phyloP scores from a whole-genome alignment of 2,329 filamentous ascomycete genomes.

The Lasiodiplodia sp. region DNA sequence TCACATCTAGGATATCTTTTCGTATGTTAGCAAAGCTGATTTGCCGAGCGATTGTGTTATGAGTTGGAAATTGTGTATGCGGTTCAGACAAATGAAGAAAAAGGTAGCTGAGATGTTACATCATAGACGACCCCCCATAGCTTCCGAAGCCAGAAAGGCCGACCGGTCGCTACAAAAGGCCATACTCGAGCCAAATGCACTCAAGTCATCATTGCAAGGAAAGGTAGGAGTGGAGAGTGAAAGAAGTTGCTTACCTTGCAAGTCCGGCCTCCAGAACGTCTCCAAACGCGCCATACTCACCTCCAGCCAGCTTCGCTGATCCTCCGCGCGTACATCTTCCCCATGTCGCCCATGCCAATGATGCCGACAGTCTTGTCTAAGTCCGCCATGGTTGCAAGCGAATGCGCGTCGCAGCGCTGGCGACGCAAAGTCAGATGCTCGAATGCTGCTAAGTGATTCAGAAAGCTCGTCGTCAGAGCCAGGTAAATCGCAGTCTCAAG shows the following conservation, averaged over 20 bases:
- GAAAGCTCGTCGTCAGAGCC: conserved; percentile 20
- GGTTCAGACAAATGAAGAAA: conserved; percentile 81
- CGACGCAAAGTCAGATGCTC: not conserved
- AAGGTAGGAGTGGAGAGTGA: conserved; percentile 28
- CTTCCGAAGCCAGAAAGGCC: conserved; percentile 76
- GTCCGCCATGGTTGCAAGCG: conserved; percentile 31
- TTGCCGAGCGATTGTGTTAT: not conserved
- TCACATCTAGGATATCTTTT: conserved; percentile 34
- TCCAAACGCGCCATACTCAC: conserved; percentile 64
- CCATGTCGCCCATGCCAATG: conserved; percentile 99
- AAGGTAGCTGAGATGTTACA: conserved; percentile 99
- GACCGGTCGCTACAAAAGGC: conserved; percentile 65
- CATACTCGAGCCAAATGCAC: conserved; percentile 99
- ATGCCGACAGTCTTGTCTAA: conserved; percentile 76
- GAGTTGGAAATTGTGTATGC: conserved; percentile 12
- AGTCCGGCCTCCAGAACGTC: conserved; percentile 27
- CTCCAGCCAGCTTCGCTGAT: conserved; percentile 95
- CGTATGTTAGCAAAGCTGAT: conserved; percentile 31
- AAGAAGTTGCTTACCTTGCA: conserved; percentile 45
- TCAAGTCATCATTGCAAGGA: conserved; percentile 92
- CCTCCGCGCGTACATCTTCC: conserved; percentile 93
- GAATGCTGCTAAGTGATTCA: not conserved
- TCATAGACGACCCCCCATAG: conserved; percentile 80
- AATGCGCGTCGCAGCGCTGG: not conserved
- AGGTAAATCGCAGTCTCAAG: conserved; percentile 14